Percentiles rank a stretch among this genome's conserved stretches.
These are phyloP conservation scores for Linum usitatissimum DNA, from an alignment of 345 rosid species.

Conservation along the genomic window DNA sequence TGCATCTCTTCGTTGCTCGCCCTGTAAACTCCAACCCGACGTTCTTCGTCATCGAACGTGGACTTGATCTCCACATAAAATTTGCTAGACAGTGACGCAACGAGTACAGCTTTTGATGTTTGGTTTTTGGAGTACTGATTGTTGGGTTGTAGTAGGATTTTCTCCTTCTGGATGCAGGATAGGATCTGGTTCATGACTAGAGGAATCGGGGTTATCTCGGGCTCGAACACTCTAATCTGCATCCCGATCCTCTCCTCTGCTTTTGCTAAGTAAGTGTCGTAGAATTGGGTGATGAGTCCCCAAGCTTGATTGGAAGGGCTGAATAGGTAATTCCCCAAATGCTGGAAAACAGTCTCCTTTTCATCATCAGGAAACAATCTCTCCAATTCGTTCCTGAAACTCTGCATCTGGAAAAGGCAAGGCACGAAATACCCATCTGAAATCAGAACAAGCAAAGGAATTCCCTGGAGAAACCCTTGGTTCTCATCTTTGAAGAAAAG, in stretches of 20 bases:
- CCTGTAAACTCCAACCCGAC: conserved; percentile 11
- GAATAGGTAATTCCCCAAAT: background rate
- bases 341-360: conserved; percentile 5
- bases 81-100: conserved; percentile 8
- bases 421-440: too few relatives aligned
- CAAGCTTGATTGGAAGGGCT: conserved; percentile 1
- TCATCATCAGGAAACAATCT: too few relatives aligned
- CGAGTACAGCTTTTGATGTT: conserved; percentile 14
- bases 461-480: too few relatives aligned
- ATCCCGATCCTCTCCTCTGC: conserved; percentile 2
- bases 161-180: too few relatives aligned
- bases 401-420: too few relatives aligned
- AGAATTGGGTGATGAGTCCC: background rate
- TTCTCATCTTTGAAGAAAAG: too few relatives aligned
- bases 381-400: too few relatives aligned
- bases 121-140: too few relatives aligned
- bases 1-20: conserved; percentile 17
- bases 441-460: too few relatives aligned
- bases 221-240: background rate
- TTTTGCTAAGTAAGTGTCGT: background rate
- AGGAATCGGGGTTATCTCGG: background rate
- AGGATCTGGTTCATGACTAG: background rate
- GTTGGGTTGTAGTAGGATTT: too few relatives aligned
- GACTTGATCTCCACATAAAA: conserved; percentile 4
- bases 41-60: background rate